Conservation (phyloP, 305 asterid species). For the Fraxinus floribunda region DNA sequence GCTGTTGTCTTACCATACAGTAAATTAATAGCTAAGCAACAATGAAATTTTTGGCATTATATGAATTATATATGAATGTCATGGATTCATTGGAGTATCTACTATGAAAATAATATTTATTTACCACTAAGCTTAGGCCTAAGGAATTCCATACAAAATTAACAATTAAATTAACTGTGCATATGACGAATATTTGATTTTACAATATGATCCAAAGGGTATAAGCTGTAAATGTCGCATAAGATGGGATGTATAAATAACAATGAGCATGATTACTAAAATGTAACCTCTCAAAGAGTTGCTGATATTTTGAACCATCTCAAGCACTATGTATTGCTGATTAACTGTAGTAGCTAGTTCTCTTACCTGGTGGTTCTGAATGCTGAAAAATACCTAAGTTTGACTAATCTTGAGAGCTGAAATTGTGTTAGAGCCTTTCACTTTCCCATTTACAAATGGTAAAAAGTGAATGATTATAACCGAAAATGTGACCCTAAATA, state of each 20-base stretch:
- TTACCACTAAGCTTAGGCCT: neutral
- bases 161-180: neutral
- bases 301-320: neutral
- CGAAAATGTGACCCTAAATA: neutral
- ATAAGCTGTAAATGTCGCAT: neutral
- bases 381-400: neutral
- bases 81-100: neutral
- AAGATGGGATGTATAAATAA: neutral
- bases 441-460: neutral
- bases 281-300: neutral
- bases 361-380: neutral
- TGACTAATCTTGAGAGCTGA: neutral
- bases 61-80: neutral
- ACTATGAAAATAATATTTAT: neutral
- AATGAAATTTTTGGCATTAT: neutral
- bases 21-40: neutral
- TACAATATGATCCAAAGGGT: neutral
- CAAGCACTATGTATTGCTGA: neutral
- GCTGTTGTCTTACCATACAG: neutral
- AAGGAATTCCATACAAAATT: neutral
- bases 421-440: neutral
- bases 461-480: neutral
- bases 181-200: neutral
- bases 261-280: neutral
- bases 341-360: neutral